phyloP scores from a whole-genome alignment of 2,329 filamentous ascomycete species.

The Trichoderma semiorbis region DNA sequence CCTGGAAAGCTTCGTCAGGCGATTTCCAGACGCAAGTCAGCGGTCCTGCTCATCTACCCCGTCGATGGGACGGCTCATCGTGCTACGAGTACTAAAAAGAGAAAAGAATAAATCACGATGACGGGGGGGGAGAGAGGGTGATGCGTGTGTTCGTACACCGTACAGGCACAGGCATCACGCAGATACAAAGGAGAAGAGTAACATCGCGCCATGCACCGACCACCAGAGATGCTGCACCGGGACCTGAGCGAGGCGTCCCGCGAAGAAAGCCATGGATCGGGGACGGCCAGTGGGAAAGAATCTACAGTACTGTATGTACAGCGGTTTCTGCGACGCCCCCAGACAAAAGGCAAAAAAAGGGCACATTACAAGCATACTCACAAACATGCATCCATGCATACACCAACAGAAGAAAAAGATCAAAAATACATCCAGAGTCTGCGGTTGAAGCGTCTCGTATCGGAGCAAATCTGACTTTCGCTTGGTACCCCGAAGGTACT shows the following conservation, averaged over 20 bases:
- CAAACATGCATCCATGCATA: neutral
- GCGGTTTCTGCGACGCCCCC: neutral
- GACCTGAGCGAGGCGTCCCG: neutral
- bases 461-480: neutral
- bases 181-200: neutral
- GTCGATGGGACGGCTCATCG: neutral
- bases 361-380: neutral
- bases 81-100: neutral
- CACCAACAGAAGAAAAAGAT: neutral
- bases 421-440: neutral
- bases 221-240: slow-evolving; percentile 13
- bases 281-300: neutral
- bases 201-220: slow-evolving; percentile 13
- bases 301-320: neutral
- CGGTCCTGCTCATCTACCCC: neutral
- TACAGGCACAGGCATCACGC: neutral
- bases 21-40: neutral
- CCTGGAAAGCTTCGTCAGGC: neutral
- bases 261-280: neutral
- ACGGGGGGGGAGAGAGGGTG: neutral
- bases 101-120: neutral
- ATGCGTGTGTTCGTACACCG: neutral
- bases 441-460: neutral
- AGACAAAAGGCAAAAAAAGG: neutral
- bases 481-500: neutral